Evolutionary conservation across 1,139 yeast genomes (phyloP).

Genomic region (Suhomyces taliae): DNA sequence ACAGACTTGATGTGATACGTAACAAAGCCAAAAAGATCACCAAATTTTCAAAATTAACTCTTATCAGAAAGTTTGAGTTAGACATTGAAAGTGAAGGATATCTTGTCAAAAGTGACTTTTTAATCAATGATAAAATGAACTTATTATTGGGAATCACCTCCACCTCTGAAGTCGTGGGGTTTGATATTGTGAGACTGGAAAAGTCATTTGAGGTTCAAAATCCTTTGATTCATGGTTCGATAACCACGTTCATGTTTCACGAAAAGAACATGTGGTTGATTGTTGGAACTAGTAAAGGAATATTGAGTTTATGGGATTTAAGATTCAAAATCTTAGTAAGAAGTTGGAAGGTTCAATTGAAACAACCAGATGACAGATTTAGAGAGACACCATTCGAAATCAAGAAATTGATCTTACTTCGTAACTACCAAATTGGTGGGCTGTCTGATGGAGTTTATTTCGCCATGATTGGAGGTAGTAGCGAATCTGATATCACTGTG

Average conservation of each 20-base stretch:
- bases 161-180: slow-evolving; percentile 49
- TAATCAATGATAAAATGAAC: slow-evolving; percentile 20
- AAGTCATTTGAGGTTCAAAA: slow-evolving; percentile 45
- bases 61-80: slow-evolving; percentile 45
- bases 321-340: slow-evolving; percentile 63
- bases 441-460: slow-evolving; percentile 25
- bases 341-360: slow-evolving; percentile 53
- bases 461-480: slow-evolving; percentile 66
- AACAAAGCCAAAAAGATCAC: slow-evolving; percentile 36
- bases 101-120: slow-evolving; percentile 46
- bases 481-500: slow-evolving; percentile 58
- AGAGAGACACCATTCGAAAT: slow-evolving; percentile 37
- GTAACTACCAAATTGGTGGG: slow-evolving; percentile 15
- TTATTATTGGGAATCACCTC: slow-evolving; percentile 53
- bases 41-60: slow-evolving; percentile 35
- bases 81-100: slow-evolving; percentile 36
- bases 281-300: slow-evolving; percentile 74
- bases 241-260: slow-evolving; percentile 62
- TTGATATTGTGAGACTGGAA: slow-evolving; percentile 64
- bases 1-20: slow-evolving; percentile 52
- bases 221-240: slow-evolving; percentile 65
- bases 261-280: slow-evolving; percentile 57
- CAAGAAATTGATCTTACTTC: slow-evolving; percentile 39
- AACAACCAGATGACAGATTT: slow-evolving; percentile 12
- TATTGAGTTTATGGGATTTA: slow-evolving; percentile 78